Evolutionary conservation across 2,329 filamentous ascomycete genomes (phyloP), one percentile per base, ranked within the genome.

Genomic region (Trichoderma harzianum): DNA sequence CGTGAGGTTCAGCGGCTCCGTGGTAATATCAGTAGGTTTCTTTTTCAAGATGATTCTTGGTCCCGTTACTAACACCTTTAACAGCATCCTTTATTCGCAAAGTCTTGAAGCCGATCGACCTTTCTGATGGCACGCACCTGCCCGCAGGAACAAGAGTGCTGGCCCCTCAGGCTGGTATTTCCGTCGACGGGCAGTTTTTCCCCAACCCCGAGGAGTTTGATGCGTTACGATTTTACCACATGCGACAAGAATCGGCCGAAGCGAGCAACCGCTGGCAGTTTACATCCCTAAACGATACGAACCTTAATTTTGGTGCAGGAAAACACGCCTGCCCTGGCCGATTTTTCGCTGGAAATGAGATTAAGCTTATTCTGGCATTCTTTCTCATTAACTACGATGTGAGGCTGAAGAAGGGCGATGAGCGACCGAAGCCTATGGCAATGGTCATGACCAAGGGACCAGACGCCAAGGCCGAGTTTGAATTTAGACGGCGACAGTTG

Each of bases 301-400:
- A 84, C 72, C 80, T 84, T 75, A 83, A 84, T 73, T 86, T 86
- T 72, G 84, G 84, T 3, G 82, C 83, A 5, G 85, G 84, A 47
- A 82, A 82, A 73, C 83, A 85, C 73, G 83, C 85, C 3, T 86
- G 85, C 62, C 85, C 85, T 0, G 85, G 85, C 2, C 80, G 85
- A 12, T 86, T 86, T 78, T 85, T 86, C 73, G 85, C 86, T 0
- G 81, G 83, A 0, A 82, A 84, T 63, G 84, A 86, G 76, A 78
- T 86, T 24, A 88, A 88, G 77, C 84, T 88, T 76, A 77, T 86
- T 7, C 68, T 88, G 4, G 79, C 84, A 2, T 82, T 86, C 72
- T 74, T 87, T 47, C 66, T 87, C 4, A 74, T 84, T 24, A 84
- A 86, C 69, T 87, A 86, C 73, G 86, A 88, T 16, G 78, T 86